phyloP scores from a whole-genome alignment of 306 rosid genomes.

The Glycyrrhiza uralensis region DNA sequence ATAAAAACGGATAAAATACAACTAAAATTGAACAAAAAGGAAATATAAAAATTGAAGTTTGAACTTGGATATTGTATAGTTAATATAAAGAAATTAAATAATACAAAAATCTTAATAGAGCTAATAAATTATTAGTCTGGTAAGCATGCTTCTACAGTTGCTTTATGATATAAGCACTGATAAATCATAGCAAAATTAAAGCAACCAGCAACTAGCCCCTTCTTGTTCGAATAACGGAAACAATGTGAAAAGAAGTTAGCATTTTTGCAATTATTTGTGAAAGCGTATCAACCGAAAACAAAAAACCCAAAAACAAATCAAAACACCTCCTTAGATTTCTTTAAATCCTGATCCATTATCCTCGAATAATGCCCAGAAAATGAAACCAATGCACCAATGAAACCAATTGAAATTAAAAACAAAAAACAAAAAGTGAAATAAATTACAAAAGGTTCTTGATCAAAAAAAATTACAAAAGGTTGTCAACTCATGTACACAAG shows the following conservation, averaged over 20 bases:
- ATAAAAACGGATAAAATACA: background rate
- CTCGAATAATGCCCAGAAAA: slow-evolving; percentile 11
- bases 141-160: background rate
- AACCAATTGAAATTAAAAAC: too few relatives aligned
- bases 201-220: too few relatives aligned
- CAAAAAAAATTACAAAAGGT: too few relatives aligned
- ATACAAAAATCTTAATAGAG: background rate
- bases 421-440: too few relatives aligned
- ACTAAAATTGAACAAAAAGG: background rate
- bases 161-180: background rate
- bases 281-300: too few relatives aligned
- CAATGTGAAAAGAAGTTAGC: background rate
- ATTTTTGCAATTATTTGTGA: background rate
- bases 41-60: background rate
- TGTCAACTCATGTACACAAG: too few relatives aligned
- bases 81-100: background rate
- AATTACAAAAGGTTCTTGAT: too few relatives aligned
- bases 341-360: background rate
- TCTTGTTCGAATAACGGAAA: too few relatives aligned
- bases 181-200: too few relatives aligned
- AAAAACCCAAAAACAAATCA: background rate
- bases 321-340: background rate
- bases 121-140: slow-evolving; percentile 1
- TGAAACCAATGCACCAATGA: too few relatives aligned
- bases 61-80: background rate